phyloP scores from a whole-genome alignment of 1,284 basidiomycete genomes.

The Boletellus dicymbophilus region DNA sequence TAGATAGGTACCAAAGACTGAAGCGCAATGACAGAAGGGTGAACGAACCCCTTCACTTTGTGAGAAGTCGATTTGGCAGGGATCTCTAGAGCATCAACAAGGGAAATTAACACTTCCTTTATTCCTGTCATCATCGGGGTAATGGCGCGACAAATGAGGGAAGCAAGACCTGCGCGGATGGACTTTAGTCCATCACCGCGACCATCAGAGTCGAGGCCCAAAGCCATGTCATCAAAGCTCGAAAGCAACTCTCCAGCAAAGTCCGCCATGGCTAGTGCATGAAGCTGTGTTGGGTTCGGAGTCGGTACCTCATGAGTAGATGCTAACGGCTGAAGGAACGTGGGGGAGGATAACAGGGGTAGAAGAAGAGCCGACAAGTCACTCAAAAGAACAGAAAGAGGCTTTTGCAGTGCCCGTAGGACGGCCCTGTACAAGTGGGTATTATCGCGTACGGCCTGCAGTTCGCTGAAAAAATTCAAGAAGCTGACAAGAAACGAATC shows the following conservation, averaged over 20 bases:
- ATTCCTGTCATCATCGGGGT: conserved; percentile 64
- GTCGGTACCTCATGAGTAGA: conserved; percentile 52
- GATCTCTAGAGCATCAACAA: conserved; percentile 62
- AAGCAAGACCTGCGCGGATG: conserved; percentile 66
- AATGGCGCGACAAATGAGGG: conserved; percentile 63
- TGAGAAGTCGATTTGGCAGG: conserved; percentile 33
- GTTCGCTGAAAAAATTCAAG: conserved; percentile 50
- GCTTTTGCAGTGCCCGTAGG: conserved; percentile 70
- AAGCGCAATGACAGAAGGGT: conserved; percentile 61
- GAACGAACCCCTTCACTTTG: conserved; percentile 47
- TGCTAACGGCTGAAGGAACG: conserved; percentile 54
- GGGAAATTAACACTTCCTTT: conserved; percentile 57
- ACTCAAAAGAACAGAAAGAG: conserved; percentile 69
- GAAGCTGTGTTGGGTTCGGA: conserved; percentile 66
- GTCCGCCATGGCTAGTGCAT: conserved; percentile 64
- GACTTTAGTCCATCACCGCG: conserved; percentile 65
- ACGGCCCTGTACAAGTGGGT: conserved; percentile 67
- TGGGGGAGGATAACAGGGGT: conserved; percentile 63
- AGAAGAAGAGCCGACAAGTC: conserved; percentile 68
- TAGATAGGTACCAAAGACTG: conserved; percentile 63
- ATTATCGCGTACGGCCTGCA: conserved; percentile 62
- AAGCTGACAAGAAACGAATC: conserved; percentile 9
- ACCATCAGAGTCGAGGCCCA: conserved; percentile 60
- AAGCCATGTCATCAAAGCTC: conserved; percentile 61
- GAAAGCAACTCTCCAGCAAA: conserved; percentile 74